These are phyloP conservation scores for Talaromyces sp. DNA, from an alignment of 2,329 filamentous ascomycete genomes.

Conservation along the genomic window DNA sequence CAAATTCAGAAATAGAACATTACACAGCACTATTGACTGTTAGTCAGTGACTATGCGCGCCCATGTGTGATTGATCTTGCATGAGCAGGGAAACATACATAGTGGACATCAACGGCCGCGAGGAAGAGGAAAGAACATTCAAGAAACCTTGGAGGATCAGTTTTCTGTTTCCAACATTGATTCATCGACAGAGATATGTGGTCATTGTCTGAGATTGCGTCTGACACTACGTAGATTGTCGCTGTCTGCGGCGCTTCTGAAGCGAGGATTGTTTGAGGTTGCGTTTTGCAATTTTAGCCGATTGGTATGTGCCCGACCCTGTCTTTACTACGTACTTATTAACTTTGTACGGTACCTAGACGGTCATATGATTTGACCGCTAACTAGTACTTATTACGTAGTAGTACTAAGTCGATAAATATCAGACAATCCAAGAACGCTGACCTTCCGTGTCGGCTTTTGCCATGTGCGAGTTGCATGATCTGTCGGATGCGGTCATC, in stretches of 20 bases:
- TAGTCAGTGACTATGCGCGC: conserved; percentile 2
- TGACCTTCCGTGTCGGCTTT: background rate
- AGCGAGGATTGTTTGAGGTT: conserved; percentile 13
- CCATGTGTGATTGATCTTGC: conserved; percentile 7
- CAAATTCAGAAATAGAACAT: background rate
- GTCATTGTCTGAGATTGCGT: background rate
- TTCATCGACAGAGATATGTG: background rate
- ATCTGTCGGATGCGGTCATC: background rate
- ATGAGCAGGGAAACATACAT: background rate
- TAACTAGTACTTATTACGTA: background rate
- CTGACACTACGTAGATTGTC: background rate
- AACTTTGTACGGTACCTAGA: too few relatives aligned
- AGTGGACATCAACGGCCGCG: background rate
- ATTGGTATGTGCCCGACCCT: background rate
- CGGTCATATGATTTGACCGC: background rate
- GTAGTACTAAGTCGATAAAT: background rate
- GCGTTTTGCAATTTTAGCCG: conserved; percentile 13
- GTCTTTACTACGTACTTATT: background rate
- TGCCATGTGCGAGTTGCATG: conserved; percentile 5
- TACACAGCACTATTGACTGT: background rate
- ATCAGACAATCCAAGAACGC: background rate
- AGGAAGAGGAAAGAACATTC: background rate
- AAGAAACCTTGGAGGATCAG: background rate
- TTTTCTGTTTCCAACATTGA: background rate
- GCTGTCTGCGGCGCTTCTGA: conserved; percentile 14